These are phyloP conservation scores for Medakamo hakoo DNA, from an alignment of 139 green algal species.

Conservation along the genomic window DNA sequence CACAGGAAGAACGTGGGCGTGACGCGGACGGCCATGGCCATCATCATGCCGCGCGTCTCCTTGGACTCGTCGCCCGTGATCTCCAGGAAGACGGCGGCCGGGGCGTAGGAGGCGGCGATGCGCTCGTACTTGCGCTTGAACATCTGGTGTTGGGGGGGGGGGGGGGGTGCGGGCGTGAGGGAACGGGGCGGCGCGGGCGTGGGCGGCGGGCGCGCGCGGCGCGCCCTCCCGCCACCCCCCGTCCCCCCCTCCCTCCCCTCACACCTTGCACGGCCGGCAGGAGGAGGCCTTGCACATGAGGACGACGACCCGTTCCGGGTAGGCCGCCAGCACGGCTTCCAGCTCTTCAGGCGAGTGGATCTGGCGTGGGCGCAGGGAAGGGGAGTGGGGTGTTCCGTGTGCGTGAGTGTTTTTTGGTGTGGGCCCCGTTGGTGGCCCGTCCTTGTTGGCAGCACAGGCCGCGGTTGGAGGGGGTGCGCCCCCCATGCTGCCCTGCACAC, in stretches of 20 bases:
- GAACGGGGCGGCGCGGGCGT: neutral
- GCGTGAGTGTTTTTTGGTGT: neutral
- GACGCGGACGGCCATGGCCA: conserved; percentile 21
- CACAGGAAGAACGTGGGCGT: conserved; percentile 59
- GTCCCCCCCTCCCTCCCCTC: no score
- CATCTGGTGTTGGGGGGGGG: conserved; percentile 4
- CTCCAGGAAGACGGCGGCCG: conserved; percentile 30
- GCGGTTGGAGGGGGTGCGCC: no score
- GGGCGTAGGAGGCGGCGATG: conserved; percentile 13
- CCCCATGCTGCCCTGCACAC: no score
- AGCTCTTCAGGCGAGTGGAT: conserved; percentile 26
- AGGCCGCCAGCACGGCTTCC: conserved; percentile 18
- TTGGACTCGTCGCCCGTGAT: conserved; percentile 40
- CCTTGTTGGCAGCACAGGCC: no score
- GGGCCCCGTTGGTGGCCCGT: no score
- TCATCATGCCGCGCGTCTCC: conserved; percentile 42
- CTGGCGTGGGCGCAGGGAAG: conserved; percentile 5
- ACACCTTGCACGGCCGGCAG: conserved; percentile 56
- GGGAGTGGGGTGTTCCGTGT: neutral
- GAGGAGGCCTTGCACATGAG: conserved; percentile 55
- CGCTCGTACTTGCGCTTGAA: conserved; percentile 28
- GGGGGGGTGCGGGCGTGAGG: neutral
- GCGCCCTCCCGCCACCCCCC: neutral
- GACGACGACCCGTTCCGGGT: conserved; percentile 33
- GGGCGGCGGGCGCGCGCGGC: neutral